Evolutionary conservation across 805 yeast genomes (phyloP), one percentile per base, ranked within the genome.

Genomic region (Teunomyces lycoperdinae): DNA sequence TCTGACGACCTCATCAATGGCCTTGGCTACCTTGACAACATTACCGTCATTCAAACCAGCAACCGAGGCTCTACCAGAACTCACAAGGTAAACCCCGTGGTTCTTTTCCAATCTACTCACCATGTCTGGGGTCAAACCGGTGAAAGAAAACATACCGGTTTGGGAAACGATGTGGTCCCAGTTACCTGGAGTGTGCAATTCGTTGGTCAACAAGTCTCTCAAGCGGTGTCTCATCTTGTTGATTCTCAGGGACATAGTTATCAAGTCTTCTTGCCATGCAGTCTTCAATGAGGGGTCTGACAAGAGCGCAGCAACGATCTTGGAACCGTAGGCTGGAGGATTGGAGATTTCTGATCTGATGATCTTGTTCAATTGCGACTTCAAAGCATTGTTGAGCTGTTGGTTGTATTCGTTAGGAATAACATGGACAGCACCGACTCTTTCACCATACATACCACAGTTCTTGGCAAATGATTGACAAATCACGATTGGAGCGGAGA

Each of bases 381-480:
- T 67, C 51, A 91, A 75, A 16, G 91, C 89, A 16, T 60, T 64
- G 53, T 76, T 76, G 48, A 81, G 74, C 3, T 63, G 61, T 1
- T 67, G 58, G 49, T 69, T 54, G 26, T 41, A 45, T 13, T 52
- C 46, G 36, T 68, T 68, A 31, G 82, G 79, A 24, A 84, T 64
- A 9, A 89, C 80, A 63, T 91, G 97, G 67, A 92, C 79, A 24
- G 94, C 95, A 53, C 99, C 99, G 30, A 86, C 89, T 75, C 99
- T 86, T 76, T 92, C 98, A 67, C 98, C 98, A 64, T 92, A 92
- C 83, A 92, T 85, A 55, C 98, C 98, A 62, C 87, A 87, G 71
- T 94, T 92, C 70, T 92, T 92, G 48, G 98, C 96, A 69, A 92
- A 92, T 8, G 97, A 90, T 76, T 92, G 99, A 70, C 96, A 90